phyloP scores from a whole-genome alignment of 257 asterid genomes.

The Mitragyna speciosa region DNA sequence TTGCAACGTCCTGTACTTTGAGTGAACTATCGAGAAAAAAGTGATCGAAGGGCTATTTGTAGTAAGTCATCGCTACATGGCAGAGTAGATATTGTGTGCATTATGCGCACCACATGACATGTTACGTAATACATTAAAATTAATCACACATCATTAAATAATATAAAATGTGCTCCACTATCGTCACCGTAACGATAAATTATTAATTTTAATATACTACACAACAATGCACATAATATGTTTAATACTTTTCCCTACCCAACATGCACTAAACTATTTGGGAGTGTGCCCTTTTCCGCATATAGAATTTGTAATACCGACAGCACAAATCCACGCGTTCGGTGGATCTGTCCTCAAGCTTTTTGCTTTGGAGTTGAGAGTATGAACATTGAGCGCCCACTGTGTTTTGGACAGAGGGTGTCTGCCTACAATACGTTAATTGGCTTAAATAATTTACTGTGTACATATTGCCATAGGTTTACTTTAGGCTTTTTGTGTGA shows the following conservation, averaged over 20 bases:
- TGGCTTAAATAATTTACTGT: neutral
- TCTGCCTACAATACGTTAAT: neutral
- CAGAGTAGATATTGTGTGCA: no score
- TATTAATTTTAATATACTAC: no score
- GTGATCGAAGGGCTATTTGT: constrained; percentile 1
- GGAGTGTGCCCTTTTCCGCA: neutral
- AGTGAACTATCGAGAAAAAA: neutral
- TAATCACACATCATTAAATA: no score
- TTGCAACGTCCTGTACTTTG: neutral
- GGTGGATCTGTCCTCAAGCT: neutral
- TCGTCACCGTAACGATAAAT: no score
- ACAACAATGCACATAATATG: no score
- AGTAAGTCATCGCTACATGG: constrained; percentile 30
- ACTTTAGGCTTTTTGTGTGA: no score
- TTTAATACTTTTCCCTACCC: no score
- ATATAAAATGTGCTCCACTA: no score
- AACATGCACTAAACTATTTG: neutral
- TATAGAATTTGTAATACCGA: neutral
- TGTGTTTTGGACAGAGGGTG: neutral
- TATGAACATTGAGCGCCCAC: neutral
- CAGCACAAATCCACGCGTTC: neutral
- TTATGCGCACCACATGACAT: no score
- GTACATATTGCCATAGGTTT: no score
- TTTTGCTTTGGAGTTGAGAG: neutral
- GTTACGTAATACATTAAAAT: no score